phyloP scores from a whole-genome alignment of 1,139 yeast genomes.

The Saccharomycopsis phalli region DNA sequence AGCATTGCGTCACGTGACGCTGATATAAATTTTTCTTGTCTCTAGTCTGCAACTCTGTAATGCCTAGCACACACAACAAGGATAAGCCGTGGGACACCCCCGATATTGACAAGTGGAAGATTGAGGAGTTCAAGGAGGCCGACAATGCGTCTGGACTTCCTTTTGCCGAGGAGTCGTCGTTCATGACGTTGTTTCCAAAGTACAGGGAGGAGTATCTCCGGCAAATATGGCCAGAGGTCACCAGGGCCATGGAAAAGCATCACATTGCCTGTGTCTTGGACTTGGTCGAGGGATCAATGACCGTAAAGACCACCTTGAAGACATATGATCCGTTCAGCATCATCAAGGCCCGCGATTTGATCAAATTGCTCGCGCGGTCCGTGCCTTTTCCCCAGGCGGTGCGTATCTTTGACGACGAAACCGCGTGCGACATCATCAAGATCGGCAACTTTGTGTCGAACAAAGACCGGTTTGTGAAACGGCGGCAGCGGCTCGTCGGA shows the following conservation, averaged over 20 bases:
- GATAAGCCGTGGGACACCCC: constrained; percentile 98
- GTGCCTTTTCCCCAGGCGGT: constrained; percentile 97
- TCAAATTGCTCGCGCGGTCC: constrained; percentile 87
- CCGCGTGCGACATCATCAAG: constrained; percentile 93
- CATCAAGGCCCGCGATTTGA: constrained; percentile 88
- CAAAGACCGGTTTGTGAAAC: constrained; percentile 87
- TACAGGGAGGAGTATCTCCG: constrained; percentile 88
- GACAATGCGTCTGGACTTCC: constrained; percentile 81
- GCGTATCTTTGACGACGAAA: constrained; percentile 81
- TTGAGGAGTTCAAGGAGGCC: constrained; percentile 83
- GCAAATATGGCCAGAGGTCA: constrained; percentile 90
- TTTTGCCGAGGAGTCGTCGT: constrained; percentile 89
- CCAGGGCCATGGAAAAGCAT: constrained; percentile 63
- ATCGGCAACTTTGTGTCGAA: constrained; percentile 84
- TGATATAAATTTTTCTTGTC: constrained; percentile 1
- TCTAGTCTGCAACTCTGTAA: constrained; percentile 24
- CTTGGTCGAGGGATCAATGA: constrained; percentile 95
- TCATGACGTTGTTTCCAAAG: constrained; percentile 92
- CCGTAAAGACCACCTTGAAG: constrained; percentile 90
- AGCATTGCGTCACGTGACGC: background rate
- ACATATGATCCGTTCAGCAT: constrained; percentile 94
- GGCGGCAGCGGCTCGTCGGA: constrained; percentile 94
- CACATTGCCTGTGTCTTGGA: constrained; percentile 77
- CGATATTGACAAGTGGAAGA: constrained; percentile 89
- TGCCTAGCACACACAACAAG: constrained; percentile 89